These are phyloP conservation scores for Cymbidium sinense DNA, from an alignment of 106 monocot species.

Conservation along the genomic window DNA sequence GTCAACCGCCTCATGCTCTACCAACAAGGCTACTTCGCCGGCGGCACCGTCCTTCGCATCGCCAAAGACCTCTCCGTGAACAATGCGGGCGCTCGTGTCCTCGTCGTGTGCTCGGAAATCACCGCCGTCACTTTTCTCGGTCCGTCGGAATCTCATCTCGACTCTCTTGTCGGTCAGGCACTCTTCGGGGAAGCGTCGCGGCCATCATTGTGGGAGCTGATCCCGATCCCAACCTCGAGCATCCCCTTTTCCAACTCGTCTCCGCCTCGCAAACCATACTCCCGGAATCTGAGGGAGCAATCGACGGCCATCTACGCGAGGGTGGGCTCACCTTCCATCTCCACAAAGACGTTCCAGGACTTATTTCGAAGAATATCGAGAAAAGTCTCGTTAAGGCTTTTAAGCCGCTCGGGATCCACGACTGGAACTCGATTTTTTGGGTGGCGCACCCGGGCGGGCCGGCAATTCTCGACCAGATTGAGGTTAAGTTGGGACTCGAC, in stretches of 20 bases:
- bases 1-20: constrained; percentile 18
- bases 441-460: constrained; percentile 17
- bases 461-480: constrained; percentile 12
- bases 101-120: constrained; percentile 19
- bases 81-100: constrained; percentile 7
- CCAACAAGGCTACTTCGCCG: constrained; percentile 21
- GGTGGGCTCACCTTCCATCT: constrained; percentile 17
- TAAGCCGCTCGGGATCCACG: constrained; percentile 3
- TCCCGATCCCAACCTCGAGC: background rate
- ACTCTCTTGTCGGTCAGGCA: constrained; percentile 13
- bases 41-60: constrained; percentile 15
- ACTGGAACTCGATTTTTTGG: constrained; percentile 16
- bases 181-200: constrained; percentile 12
- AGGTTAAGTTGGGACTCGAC: constrained; percentile 4
- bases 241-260: constrained; percentile 6
- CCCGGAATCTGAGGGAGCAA: constrained; percentile 13
- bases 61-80: constrained; percentile 7
- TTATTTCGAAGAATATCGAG: constrained; percentile 16
- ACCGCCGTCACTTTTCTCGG: constrained; percentile 17
- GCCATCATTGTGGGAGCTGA: constrained; percentile 6
- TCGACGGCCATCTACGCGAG: constrained; percentile 16
- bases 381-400: constrained; percentile 10
- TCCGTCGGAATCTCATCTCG: constrained; percentile 13
- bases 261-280: constrained; percentile 11
- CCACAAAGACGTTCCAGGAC: constrained; percentile 13